Percentiles rank a stretch among this genome's conserved stretches.
Conservation (phyloP, 1,284 basidiomycete genomes). For the Meira nashicola region DNA sequence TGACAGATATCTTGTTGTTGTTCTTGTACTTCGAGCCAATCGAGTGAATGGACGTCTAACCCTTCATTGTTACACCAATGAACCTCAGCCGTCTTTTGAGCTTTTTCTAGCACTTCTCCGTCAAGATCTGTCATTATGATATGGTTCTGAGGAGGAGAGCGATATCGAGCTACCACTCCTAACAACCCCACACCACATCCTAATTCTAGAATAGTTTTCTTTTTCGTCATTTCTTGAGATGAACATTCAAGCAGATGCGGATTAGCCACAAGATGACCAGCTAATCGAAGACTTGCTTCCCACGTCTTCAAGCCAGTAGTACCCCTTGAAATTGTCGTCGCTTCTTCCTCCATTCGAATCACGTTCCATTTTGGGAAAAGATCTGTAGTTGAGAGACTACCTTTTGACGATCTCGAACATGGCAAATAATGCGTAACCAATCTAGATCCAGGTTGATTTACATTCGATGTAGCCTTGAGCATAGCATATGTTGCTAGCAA, state of each 20-base stretch:
- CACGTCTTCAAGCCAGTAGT: constrained; percentile 29
- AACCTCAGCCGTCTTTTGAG: constrained; percentile 12
- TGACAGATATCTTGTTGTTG: background rate
- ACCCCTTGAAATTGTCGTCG: constrained; percentile 20
- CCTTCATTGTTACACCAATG: constrained; percentile 13
- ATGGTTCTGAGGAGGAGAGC: background rate
- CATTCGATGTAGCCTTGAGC: background rate
- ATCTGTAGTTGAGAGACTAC: background rate
- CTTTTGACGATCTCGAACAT: background rate
- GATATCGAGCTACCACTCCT: constrained; percentile 18
- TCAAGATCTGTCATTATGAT: constrained; percentile 22
- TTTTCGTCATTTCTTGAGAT: background rate
- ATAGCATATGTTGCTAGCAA: constrained; percentile 5
- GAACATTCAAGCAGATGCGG: background rate
- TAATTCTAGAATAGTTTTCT: constrained; percentile 18
- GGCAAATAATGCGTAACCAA: constrained; percentile 2
- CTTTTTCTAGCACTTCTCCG: constrained; percentile 17
- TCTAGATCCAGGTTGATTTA: background rate
- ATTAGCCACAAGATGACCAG: constrained; percentile 16
- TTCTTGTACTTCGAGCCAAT: constrained; percentile 18
- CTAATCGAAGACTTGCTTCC: constrained; percentile 23
- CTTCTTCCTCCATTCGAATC: constrained; percentile 21
- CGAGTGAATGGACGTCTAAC: constrained; percentile 9
- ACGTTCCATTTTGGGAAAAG: constrained; percentile 9
- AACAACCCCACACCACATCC: constrained; percentile 29